Conservation (phyloP, 208 protist species). For the Leishmania martiniquensis region DNA sequence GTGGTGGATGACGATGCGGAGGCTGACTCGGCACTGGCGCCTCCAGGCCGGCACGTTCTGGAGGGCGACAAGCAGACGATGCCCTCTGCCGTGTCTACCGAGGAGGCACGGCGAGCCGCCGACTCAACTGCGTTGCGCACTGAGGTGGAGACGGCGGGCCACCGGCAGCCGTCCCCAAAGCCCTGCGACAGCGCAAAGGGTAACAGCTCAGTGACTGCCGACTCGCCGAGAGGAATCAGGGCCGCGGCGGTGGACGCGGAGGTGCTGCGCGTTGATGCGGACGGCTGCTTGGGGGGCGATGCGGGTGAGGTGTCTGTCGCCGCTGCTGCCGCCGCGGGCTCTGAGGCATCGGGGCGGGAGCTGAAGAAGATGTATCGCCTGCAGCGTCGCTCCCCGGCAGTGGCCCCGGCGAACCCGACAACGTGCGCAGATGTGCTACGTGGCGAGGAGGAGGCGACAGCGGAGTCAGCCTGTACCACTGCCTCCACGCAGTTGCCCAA, state of each 20-base stretch:
- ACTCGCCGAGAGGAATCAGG: neutral
- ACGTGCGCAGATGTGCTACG: neutral
- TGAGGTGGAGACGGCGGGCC: conserved; percentile 6
- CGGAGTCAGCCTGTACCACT: neutral
- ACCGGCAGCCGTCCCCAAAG: neutral
- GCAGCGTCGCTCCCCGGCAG: conserved; percentile 4
- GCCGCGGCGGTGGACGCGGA: conserved; percentile 2
- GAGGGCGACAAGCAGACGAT: conserved; percentile 17
- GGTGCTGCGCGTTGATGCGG: conserved; percentile 11
- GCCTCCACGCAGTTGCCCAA: neutral
- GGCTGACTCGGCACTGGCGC: neutral
- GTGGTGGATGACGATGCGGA: neutral
- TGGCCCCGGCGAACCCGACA: neutral
- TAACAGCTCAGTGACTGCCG: neutral
- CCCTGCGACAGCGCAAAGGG: neutral
- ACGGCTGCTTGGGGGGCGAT: conserved; percentile 7
- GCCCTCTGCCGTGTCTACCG: conserved; percentile 15
- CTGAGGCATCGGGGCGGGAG: neutral
- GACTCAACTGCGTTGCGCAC: neutral
- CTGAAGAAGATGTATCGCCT: conserved; percentile 4
- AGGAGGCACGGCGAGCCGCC: conserved; percentile 10
- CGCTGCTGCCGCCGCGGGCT: neutral
- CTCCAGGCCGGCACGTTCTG: neutral
- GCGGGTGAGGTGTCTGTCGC: neutral
- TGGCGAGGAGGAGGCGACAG: neutral